A percentile compares a stretch with the other conserved stretches of the same genome.
phyloP scores from a whole-genome alignment of 352 stramenopile species.

The Phytopythium litorale region DNA sequence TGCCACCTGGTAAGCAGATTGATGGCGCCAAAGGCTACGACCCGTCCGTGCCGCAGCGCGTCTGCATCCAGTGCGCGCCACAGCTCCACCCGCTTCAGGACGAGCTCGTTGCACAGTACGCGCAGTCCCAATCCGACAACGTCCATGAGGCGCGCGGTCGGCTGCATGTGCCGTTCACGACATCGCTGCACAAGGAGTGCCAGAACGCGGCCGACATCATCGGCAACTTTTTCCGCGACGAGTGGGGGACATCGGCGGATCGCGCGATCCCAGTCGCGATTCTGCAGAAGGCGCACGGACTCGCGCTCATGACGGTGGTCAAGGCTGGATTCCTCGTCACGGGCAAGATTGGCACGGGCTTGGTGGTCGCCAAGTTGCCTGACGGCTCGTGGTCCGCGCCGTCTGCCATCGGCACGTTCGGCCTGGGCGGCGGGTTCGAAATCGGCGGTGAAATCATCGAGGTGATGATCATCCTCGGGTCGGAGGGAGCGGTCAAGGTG shows the following conservation, averaged over 20 bases:
- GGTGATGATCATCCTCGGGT: constrained; percentile 91
- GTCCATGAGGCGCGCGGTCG: constrained; percentile 28
- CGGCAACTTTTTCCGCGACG: constrained; percentile 58
- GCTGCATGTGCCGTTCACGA: constrained; percentile 41
- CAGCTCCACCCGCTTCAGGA: constrained; percentile 44
- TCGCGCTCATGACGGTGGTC: constrained; percentile 50
- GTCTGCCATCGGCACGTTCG: constrained; percentile 75
- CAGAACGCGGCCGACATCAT: constrained; percentile 57
- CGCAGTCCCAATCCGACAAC: constrained; percentile 35
- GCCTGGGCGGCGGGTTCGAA: constrained; percentile 78
- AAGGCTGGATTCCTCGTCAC: constrained; percentile 56
- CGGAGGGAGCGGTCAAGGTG: constrained; percentile 79
- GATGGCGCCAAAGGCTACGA: constrained; percentile 48
- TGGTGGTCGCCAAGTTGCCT: constrained; percentile 79
- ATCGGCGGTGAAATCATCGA: constrained; percentile 88
- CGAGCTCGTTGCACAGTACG: constrained; percentile 36
- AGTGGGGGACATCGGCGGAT: constrained; percentile 44
- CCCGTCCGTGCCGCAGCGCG: constrained; percentile 40
- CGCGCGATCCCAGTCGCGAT: constrained; percentile 44
- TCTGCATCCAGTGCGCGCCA: constrained; percentile 54
- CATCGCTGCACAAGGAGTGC: constrained; percentile 48
- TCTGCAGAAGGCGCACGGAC: constrained; percentile 45
- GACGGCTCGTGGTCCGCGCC: constrained; percentile 87
- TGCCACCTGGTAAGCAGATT: constrained; percentile 38
- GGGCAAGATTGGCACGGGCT: constrained; percentile 56